A percentile compares a stretch with the other conserved stretches of the same genome.
phyloP scores from a whole-genome alignment of 768 basidiomycete species.

The Jaapia argillacea region DNA sequence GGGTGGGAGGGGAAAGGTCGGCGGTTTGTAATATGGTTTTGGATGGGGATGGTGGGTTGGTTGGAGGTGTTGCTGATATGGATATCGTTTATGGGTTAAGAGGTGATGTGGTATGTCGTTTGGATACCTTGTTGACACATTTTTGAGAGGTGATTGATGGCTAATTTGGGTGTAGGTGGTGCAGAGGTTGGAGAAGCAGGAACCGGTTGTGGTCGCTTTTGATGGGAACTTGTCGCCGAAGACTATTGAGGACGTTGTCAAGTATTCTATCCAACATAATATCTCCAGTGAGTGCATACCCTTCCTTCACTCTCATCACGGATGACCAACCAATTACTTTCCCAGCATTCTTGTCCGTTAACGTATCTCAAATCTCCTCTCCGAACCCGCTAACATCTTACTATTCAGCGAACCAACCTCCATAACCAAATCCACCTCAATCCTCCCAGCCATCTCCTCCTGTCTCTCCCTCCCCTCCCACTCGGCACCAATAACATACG shows the following conservation, averaged over 20 bases:
- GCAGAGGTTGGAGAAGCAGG: conserved; percentile 33
- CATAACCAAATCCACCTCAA: conserved; percentile 60
- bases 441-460: conserved; percentile 52
- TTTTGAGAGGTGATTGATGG: background rate
- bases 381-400: conserved; percentile 1
- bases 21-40: conserved; percentile 86
- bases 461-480: conserved; percentile 16
- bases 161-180: conserved; percentile 50
- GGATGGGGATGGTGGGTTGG: conserved; percentile 57
- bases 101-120: conserved; percentile 30
- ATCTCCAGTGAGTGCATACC: conserved; percentile 41
- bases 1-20: conserved; percentile 26
- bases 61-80: conserved; percentile 93
- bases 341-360: conserved; percentile 61
- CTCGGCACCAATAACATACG: conserved; percentile 49
- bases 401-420: conserved; percentile 93
- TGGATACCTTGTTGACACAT: background rate
- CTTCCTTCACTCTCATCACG: too few species aligned
- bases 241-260: conserved; percentile 39
- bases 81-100: conserved; percentile 47
- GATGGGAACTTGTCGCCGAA: conserved; percentile 67
- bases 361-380: too few species aligned
- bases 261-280: conserved; percentile 33
- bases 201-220: conserved; percentile 53
- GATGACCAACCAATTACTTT: too few species aligned